These are phyloP conservation scores for Camelina hispida DNA, from an alignment of 345 rosid genomes.

Conservation along the genomic window DNA sequence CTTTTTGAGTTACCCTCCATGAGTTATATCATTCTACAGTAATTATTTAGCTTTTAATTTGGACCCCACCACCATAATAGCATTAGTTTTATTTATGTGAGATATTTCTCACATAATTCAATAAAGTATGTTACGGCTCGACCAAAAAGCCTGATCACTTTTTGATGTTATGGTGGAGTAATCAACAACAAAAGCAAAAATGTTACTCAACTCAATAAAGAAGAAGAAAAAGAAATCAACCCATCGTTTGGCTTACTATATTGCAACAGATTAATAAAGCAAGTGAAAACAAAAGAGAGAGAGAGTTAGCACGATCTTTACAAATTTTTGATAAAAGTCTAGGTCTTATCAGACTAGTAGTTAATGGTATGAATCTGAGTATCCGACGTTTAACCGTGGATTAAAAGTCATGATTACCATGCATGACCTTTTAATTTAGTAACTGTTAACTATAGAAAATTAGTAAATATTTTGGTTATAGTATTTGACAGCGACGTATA, in stretches of 20 bases:
- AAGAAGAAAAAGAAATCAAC: background rate
- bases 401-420: background rate
- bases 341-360: background rate
- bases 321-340: background rate
- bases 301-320: background rate
- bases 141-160: conserved; percentile 25
- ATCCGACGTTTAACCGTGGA: background rate
- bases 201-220: background rate
- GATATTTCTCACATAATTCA: background rate
- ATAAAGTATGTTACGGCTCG: background rate
- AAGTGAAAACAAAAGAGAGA: background rate
- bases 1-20: conserved; percentile 34
- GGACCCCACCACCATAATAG: conserved; percentile 24
- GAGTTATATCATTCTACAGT: conserved; percentile 33
- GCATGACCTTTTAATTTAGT: background rate
- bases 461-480: background rate
- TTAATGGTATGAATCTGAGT: background rate
- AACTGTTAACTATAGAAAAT: background rate
- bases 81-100: background rate
- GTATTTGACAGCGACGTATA: conserved; percentile 1
- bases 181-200: background rate
- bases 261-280: background rate
- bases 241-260: background rate
- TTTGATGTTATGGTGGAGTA: background rate
- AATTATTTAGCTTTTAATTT: conserved; percentile 5